phyloP scores from a whole-genome alignment of 2,329 filamentous ascomycete species.

The Diaporthe citrichinensis region DNA sequence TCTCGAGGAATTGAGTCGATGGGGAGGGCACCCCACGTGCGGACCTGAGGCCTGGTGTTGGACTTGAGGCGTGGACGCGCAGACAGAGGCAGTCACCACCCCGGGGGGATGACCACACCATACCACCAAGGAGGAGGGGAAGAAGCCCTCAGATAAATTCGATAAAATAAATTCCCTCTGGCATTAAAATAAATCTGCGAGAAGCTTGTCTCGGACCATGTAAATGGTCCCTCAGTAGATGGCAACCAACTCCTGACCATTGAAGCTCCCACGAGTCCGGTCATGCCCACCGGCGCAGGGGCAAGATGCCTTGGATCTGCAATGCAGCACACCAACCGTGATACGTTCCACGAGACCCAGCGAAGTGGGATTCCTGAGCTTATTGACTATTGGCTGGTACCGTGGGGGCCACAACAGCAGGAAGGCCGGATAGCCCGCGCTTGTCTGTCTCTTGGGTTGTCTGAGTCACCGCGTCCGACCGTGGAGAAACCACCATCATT shows the following conservation, averaged over 20 bases:
- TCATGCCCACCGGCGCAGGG: slow-evolving; percentile 16
- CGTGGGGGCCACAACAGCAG: slow-evolving; percentile 9
- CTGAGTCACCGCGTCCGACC: background rate
- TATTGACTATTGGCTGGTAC: background rate
- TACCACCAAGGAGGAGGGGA: background rate
- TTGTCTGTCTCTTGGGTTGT: background rate
- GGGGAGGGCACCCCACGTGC: slow-evolving; percentile 19
- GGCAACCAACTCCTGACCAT: slow-evolving; percentile 19
- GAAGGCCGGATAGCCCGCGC: background rate
- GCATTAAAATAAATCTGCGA: background rate
- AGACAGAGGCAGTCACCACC: slow-evolving; percentile 14
- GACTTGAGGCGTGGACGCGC: slow-evolving; percentile 1
- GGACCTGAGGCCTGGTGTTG: background rate
- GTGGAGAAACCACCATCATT: background rate
- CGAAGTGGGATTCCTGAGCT: background rate
- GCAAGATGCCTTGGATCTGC: slow-evolving; percentile 23
- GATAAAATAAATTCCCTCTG: slow-evolving; percentile 12
- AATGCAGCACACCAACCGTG: slow-evolving; percentile 20
- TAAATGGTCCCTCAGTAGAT: background rate
- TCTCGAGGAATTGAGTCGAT: slow-evolving; percentile 15
- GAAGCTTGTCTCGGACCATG: background rate
- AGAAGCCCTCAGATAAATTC: slow-evolving; percentile 12
- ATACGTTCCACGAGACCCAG: slow-evolving; percentile 27
- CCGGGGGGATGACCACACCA: background rate
- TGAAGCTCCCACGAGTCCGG: slow-evolving; percentile 16